Evolutionary conservation across 768 basidiomycete genomes (phyloP).

Genomic region (Amanita subjunquillea): DNA sequence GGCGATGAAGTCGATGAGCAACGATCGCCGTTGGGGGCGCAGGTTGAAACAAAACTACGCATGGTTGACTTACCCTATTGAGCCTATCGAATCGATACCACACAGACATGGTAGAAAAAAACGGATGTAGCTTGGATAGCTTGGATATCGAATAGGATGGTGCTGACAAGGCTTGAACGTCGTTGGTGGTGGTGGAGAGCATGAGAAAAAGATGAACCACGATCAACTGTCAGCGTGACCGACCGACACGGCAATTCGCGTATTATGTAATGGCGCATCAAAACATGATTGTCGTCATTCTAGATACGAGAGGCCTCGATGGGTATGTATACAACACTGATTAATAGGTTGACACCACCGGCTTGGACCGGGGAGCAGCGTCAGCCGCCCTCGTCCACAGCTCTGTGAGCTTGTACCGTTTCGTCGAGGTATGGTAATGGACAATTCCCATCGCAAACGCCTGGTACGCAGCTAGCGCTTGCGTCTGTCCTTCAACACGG

Average conservation of each 20-base stretch:
- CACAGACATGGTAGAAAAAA: background rate
- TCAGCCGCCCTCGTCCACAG: background rate
- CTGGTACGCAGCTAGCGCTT: background rate
- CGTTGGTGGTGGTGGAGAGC: background rate
- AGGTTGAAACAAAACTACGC: background rate
- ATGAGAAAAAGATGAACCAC: background rate
- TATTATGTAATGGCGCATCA: too few species aligned
- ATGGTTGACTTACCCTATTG: background rate
- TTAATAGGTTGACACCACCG: too few species aligned
- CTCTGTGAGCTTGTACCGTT: conserved; percentile 1
- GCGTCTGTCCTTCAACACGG: background rate
- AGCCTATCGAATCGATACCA: background rate
- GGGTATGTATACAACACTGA: too few species aligned
- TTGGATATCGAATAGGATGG: background rate
- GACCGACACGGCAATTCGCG: too few species aligned
- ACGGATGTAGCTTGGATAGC: background rate
- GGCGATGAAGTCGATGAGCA: background rate
- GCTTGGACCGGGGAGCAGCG: too few species aligned
- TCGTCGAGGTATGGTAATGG: background rate
- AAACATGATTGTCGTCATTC: too few species aligned
- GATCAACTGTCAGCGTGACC: background rate
- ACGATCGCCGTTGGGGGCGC: background rate
- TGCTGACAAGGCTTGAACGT: background rate
- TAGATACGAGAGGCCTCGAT: too few species aligned
- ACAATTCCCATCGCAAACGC: background rate